Percentiles rank a stretch among this genome's conserved stretches.
phyloP scores from a whole-genome alignment of 352 stramenopile genomes.

The Lagenidium giganteum region DNA sequence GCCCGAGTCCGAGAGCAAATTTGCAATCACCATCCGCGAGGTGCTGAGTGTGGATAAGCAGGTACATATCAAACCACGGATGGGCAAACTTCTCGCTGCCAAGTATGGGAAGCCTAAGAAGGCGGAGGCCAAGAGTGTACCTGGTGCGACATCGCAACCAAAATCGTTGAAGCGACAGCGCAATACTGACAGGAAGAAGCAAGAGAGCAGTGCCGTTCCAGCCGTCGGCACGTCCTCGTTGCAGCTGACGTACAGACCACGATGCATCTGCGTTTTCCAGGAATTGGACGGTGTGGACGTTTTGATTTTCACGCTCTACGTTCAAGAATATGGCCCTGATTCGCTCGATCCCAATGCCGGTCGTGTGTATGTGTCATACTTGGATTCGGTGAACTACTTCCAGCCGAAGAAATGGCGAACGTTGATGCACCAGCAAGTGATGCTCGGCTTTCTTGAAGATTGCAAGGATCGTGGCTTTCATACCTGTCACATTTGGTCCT shows the following conservation, averaged over 20 bases:
- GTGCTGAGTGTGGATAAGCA: constrained; percentile 85
- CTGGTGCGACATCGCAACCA: constrained; percentile 16
- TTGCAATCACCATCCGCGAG: constrained; percentile 82
- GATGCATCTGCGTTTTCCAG: constrained; percentile 89
- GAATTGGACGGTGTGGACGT: constrained; percentile 86
- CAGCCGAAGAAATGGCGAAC: constrained; percentile 85
- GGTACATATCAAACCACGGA: constrained; percentile 82
- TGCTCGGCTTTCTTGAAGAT: constrained; percentile 84
- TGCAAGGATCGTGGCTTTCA: constrained; percentile 85
- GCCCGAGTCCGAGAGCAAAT: constrained; percentile 71
- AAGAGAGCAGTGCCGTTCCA: constrained; percentile 19
- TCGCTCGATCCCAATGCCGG: constrained; percentile 72
- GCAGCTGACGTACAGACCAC: constrained; percentile 80
- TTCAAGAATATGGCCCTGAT: constrained; percentile 82
- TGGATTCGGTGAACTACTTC: constrained; percentile 89
- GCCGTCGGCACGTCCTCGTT: constrained; percentile 26
- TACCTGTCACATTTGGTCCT: constrained; percentile 89
- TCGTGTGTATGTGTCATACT: constrained; percentile 84
- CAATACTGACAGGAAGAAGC: constrained; percentile 31
- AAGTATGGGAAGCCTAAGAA: constrained; percentile 70
- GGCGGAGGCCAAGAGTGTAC: constrained; percentile 13
- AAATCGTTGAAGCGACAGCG: constrained; percentile 76
- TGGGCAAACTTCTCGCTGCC: constrained; percentile 63
- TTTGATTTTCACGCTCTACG: constrained; percentile 86
- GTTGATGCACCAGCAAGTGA: constrained; percentile 86